Percentiles rank a stretch among this genome's conserved stretches.
Evolutionary conservation across 2,329 filamentous ascomycete species (phyloP).

Genomic region (Aureobasidium mangrovei): DNA sequence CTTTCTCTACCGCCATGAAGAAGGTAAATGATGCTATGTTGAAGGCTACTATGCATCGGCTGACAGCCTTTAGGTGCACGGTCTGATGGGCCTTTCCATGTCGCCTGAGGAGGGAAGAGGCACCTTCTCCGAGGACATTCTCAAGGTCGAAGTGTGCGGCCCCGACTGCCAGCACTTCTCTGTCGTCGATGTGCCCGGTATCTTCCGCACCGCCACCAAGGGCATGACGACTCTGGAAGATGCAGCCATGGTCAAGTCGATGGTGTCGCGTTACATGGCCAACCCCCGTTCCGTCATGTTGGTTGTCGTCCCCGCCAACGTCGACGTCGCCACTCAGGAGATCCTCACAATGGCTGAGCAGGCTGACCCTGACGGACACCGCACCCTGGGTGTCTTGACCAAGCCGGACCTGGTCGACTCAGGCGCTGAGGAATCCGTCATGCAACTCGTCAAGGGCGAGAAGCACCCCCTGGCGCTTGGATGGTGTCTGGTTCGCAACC

Average conservation of each 20-base stretch:
- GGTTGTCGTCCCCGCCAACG: constrained; percentile 35
- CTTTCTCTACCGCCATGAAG: constrained; percentile 20
- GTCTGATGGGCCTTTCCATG: constrained; percentile 17
- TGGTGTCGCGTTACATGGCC: constrained; percentile 34
- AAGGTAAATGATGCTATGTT: constrained; percentile 13
- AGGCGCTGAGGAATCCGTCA: constrained; percentile 19
- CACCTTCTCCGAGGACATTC: constrained; percentile 25
- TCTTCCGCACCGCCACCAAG: constrained; percentile 26
- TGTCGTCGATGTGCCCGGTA: constrained; percentile 26
- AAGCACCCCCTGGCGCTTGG: constrained; percentile 23
- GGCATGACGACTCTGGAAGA: constrained; percentile 31
- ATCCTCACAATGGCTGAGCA: constrained; percentile 36
- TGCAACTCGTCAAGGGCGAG: constrained; percentile 24
- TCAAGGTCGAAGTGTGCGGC: constrained; percentile 24
- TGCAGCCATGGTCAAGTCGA: constrained; percentile 30
- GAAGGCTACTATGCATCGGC: background rate
- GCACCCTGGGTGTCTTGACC: constrained; percentile 31
- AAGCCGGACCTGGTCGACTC: constrained; percentile 30
- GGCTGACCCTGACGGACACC: constrained; percentile 24
- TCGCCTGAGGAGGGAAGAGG: background rate
- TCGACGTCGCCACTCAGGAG: constrained; percentile 39
- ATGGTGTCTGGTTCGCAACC: constrained; percentile 28
- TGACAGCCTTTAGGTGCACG: constrained; percentile 19
- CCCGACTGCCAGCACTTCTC: constrained; percentile 23
- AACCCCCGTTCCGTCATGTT: constrained; percentile 35